These are phyloP conservation scores for Hypoxylon subgilvum DNA, from an alignment of 495 filamentous ascomycete genomes.

Conservation along the genomic window DNA sequence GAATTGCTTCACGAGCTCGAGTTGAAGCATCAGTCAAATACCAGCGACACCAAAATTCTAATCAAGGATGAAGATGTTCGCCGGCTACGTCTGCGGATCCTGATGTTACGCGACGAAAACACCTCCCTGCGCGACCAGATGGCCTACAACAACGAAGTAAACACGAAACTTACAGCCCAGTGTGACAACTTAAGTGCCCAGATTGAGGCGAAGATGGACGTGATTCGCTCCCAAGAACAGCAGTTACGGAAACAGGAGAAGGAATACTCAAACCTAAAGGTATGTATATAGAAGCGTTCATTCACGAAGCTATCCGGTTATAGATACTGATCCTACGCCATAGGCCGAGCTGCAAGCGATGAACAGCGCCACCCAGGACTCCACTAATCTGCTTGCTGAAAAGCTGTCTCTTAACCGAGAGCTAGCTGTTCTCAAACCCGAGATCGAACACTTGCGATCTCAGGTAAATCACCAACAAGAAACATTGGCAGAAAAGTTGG, in stretches of 20 bases:
- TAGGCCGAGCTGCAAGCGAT: slow-evolving; percentile 73
- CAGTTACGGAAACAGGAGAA: slow-evolving; percentile 62
- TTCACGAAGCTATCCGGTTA: neutral
- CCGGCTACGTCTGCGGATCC: slow-evolving; percentile 65
- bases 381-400: slow-evolving; percentile 73
- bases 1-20: slow-evolving; percentile 61
- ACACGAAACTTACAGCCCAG: slow-evolving; percentile 63
- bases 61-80: slow-evolving; percentile 72
- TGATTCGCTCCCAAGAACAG: slow-evolving; percentile 61
- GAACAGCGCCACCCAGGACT: slow-evolving; percentile 66
- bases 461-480: slow-evolving; percentile 70
- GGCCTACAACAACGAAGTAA: slow-evolving; percentile 58
- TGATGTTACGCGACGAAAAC: slow-evolving; percentile 75
- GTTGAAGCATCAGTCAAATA: slow-evolving; percentile 66
- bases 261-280: slow-evolving; percentile 73
- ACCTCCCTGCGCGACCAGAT: slow-evolving; percentile 45
- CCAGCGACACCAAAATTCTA: slow-evolving; percentile 63
- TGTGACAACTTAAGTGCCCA: slow-evolving; percentile 63
- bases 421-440: slow-evolving; percentile 70
- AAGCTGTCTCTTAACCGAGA: slow-evolving; percentile 77
- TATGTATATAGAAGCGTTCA: slow-evolving; percentile 43
- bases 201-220: slow-evolving; percentile 61
- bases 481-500: slow-evolving; percentile 73
- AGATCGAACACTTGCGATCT: slow-evolving; percentile 76
- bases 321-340: slow-evolving; percentile 25